Percentiles rank a stretch among this genome's conserved stretches.
phyloP scores from a whole-genome alignment of 169 alveolate species.

The Plasmodium gallinaceum region DNA sequence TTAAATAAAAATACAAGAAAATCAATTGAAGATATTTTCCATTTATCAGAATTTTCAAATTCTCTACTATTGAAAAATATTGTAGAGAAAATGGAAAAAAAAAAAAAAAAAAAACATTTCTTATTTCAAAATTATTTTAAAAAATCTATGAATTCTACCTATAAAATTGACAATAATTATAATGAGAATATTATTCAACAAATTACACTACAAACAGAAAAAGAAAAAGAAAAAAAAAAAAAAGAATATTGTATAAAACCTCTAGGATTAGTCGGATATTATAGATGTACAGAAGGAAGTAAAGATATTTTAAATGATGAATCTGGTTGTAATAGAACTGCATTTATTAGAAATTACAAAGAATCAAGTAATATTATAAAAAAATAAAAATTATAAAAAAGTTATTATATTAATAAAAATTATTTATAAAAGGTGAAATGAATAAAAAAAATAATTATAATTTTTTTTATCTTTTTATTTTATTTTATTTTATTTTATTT shows the following conservation, averaged over 20 bases:
- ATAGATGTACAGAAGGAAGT: slow-evolving; percentile 62
- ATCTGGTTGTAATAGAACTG: slow-evolving; percentile 58
- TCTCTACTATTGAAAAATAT: neutral
- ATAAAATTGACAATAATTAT: neutral
- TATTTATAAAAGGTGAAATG: neutral
- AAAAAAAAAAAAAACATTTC: slow-evolving; percentile 32
- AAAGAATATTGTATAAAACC: slow-evolving; percentile 24
- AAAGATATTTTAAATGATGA: slow-evolving; percentile 7
- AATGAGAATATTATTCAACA: neutral
- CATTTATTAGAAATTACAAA: slow-evolving; percentile 20
- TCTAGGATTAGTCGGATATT: slow-evolving; percentile 55
- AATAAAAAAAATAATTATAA: too few relatives aligned
- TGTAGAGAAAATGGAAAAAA: slow-evolving; percentile 30
- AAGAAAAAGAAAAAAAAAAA: neutral
- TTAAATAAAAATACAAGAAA: neutral
- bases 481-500: neutral
- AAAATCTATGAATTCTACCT: slow-evolving; percentile 1
- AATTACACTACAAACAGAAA: too few relatives aligned
- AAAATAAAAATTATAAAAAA: too few relatives aligned
- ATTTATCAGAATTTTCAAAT: neutral
- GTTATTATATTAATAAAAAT: too few relatives aligned
- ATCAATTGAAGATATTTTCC: neutral
- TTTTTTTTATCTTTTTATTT: too few relatives aligned
- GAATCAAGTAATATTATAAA: slow-evolving; percentile 1
- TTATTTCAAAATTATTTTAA: slow-evolving; percentile 35